Conservation (phyloP, 2,329 filamentous ascomycete genomes). For the Tolypocladium ovalisporum region DNA sequence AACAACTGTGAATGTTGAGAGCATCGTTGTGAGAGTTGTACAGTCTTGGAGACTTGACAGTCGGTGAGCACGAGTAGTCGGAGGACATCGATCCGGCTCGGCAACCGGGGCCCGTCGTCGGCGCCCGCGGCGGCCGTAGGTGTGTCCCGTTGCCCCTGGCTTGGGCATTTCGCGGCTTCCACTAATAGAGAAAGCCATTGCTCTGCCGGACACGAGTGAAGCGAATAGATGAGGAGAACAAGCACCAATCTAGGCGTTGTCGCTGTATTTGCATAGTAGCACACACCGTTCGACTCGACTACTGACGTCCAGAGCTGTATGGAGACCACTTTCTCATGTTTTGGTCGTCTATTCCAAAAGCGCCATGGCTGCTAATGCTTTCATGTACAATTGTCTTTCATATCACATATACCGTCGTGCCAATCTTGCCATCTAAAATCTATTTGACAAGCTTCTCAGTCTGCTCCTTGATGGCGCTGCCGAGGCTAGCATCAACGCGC, state of each 20-base stretch:
- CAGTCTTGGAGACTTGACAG: too few relatives aligned
- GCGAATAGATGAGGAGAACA: not conserved
- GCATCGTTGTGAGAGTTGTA: too few relatives aligned
- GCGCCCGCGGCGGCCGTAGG: not conserved
- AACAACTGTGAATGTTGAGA: too few relatives aligned
- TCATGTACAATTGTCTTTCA: not conserved
- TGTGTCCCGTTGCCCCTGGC: not conserved
- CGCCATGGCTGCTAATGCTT: not conserved
- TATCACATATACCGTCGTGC: not conserved
- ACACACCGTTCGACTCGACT: not conserved
- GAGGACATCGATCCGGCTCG: not conserved
- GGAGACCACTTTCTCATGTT: too few relatives aligned
- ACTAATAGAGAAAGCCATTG: too few relatives aligned
- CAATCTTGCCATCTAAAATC: not conserved
- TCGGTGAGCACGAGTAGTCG: too few relatives aligned
- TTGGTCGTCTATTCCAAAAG: not conserved
- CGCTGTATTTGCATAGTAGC: not conserved
- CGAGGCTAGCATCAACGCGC: conserved; percentile 42
- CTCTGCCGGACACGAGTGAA: too few relatives aligned
- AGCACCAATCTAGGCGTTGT: not conserved
- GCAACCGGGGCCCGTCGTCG: not conserved
- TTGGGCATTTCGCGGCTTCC: not conserved
- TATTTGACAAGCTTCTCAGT: conserved; percentile 35
- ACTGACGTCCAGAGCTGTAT: not conserved
- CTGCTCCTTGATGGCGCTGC: conserved; percentile 36